Conservation (phyloP, 768 basidiomycete species). For the Mycena vitilis region DNA sequence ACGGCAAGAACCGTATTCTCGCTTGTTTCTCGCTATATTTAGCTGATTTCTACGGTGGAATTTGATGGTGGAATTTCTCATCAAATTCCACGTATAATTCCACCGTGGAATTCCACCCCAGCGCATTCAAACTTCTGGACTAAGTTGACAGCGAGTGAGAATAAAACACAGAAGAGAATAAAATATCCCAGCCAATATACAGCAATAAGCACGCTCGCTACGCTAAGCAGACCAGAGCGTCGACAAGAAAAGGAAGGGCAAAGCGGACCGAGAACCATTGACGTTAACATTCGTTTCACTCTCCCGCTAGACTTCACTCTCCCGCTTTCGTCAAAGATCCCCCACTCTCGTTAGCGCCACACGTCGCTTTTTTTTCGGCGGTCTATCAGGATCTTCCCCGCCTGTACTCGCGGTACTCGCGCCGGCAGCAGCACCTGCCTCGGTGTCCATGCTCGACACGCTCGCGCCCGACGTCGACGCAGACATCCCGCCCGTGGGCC, state of each 20-base stretch:
- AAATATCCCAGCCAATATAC: no score
- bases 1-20: no score
- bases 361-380: slow-evolving; percentile 88
- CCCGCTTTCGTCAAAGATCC: slow-evolving; percentile 59
- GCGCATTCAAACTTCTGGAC: no score
- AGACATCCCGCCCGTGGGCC: slow-evolving; percentile 29
- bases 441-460: slow-evolving; percentile 24
- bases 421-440: slow-evolving; percentile 28
- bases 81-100: no score
- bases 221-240: not conserved
- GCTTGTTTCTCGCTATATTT: no score
- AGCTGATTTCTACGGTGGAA: no score
- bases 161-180: no score
- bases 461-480: slow-evolving; percentile 40
- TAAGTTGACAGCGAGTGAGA: no score
- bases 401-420: slow-evolving; percentile 8
- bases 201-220: no score
- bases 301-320: not conserved
- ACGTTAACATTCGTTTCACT: not conserved
- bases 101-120: no score
- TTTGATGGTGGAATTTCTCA: no score
- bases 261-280: not conserved
- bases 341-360: slow-evolving; percentile 80
- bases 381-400: slow-evolving; percentile 55
- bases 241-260: not conserved